Conservation (phyloP, 257 asterid species). For the Scutellaria barbata region DNA sequence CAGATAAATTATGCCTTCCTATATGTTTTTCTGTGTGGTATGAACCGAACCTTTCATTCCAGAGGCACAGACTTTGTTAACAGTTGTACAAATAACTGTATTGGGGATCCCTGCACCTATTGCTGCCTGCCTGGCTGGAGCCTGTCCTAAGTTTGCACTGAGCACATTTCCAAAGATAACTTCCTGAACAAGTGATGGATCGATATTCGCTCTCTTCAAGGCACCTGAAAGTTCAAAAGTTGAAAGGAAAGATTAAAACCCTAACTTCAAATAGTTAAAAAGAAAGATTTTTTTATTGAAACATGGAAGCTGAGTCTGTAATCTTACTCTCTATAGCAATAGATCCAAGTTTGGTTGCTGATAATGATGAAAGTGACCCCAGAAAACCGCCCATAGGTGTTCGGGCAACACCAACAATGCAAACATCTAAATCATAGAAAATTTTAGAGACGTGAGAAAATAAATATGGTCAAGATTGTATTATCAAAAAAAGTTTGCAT, state of each 20-base stretch:
- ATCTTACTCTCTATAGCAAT: conserved; percentile 83
- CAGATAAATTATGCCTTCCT: conserved; percentile 23
- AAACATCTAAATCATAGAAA: conserved; percentile 66
- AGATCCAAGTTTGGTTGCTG: conserved; percentile 98
- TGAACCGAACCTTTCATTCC: conserved; percentile 86
- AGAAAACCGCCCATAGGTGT: conserved; percentile 97
- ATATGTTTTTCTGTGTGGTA: conserved; percentile 6
- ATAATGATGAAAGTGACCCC: conserved; percentile 84
- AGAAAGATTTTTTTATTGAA: conserved; percentile 10
- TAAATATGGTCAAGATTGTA: neutral
- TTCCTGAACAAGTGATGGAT: conserved; percentile 91
- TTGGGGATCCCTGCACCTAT: conserved; percentile 93
- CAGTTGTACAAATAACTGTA: conserved; percentile 83
- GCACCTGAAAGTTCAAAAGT: conserved; percentile 65
- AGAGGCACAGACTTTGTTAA: conserved; percentile 99
- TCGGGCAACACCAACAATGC: conserved; percentile 96
- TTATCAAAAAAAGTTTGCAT: neutral
- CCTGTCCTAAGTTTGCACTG: conserved; percentile 98
- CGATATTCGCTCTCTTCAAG: conserved; percentile 85
- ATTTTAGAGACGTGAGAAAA: conserved; percentile 21
- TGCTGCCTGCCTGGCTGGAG: conserved; percentile 99
- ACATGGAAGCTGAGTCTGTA: conserved; percentile 6
- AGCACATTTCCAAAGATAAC: conserved; percentile 95
- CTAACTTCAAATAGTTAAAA: neutral
- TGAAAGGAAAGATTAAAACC: conserved; percentile 24